A percentile compares a stretch with the other conserved stretches of the same genome.
Conservation (phyloP, 2,329 filamentous ascomycete genomes). For the Emericellopsis cladophorae region DNA sequence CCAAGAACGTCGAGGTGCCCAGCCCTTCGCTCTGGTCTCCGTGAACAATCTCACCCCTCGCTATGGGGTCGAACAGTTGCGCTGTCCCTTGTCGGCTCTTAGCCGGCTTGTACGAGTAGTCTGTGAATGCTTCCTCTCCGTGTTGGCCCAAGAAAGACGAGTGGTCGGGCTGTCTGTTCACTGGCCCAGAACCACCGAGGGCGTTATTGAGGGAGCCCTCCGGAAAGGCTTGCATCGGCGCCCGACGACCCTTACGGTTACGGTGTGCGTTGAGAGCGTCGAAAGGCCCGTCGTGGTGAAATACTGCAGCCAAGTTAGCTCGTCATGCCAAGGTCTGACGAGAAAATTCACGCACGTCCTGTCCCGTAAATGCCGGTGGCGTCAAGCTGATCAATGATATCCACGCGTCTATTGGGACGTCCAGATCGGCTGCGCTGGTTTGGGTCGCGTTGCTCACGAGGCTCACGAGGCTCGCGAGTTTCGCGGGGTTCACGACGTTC, state of each 20-base stretch:
- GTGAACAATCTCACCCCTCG: slow-evolving; percentile 61
- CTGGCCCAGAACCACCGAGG: slow-evolving; percentile 73
- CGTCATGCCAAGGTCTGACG: neutral
- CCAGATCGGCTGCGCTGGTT: slow-evolving; percentile 28
- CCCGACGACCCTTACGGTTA: slow-evolving; percentile 70
- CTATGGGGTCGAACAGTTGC: slow-evolving; percentile 54
- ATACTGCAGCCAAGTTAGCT: slow-evolving; percentile 45
- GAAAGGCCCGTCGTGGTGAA: slow-evolving; percentile 95
- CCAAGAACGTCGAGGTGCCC: slow-evolving; percentile 89
- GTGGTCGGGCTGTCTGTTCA: slow-evolving; percentile 72
- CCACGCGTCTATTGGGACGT: slow-evolving; percentile 44
- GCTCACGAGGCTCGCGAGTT: slow-evolving; percentile 1
- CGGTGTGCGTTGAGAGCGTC: slow-evolving; percentile 92
- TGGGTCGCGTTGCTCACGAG: slow-evolving; percentile 7
- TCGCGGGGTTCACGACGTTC: neutral
- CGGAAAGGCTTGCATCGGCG: slow-evolving; percentile 94
- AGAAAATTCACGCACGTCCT: slow-evolving; percentile 51
- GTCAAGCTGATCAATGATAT: slow-evolving; percentile 93
- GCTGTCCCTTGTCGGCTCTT: slow-evolving; percentile 6
- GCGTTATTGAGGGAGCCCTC: slow-evolving; percentile 87
- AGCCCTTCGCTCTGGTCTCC: slow-evolving; percentile 74
- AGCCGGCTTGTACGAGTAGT: slow-evolving; percentile 45
- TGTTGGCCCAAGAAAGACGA: slow-evolving; percentile 73
- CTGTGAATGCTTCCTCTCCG: slow-evolving; percentile 74
- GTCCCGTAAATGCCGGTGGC: slow-evolving; percentile 92